Percentiles rank a stretch among this genome's conserved stretches.
Evolutionary conservation across 768 basidiomycete genomes (phyloP).

Genomic region (Tricholoma matsutake): DNA sequence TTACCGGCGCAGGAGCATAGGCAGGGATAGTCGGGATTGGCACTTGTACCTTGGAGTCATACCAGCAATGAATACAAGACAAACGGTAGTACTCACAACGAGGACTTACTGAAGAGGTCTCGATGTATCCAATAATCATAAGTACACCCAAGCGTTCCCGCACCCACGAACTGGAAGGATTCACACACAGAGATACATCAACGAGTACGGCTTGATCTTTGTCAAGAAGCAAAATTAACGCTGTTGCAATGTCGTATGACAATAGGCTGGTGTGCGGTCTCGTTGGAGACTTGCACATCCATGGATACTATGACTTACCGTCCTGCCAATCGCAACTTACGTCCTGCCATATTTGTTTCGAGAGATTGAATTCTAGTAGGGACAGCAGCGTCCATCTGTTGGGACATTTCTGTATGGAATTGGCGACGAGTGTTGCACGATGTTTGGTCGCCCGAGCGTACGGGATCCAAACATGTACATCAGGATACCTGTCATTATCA

Average conservation of each 20-base stretch:
- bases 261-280: conserved; percentile 42
- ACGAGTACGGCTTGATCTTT: conserved; percentile 50
- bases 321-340: conserved; percentile 59
- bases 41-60: conserved; percentile 30
- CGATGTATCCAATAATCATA: conserved; percentile 58
- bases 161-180: conserved; percentile 43
- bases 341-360: conserved; percentile 35
- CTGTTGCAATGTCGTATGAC: conserved; percentile 49
- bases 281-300: conserved; percentile 1
- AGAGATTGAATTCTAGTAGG: conserved; percentile 43
- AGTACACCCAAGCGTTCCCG: conserved; percentile 49
- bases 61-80: neutral
- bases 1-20: conserved; percentile 34
- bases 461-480: neutral
- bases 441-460: neutral
- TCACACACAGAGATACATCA: conserved; percentile 53
- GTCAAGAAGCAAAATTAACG: conserved; percentile 47
- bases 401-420: conserved; percentile 36
- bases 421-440: neutral
- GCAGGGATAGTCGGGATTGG: conserved; percentile 42
- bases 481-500: neutral
- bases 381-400: conserved; percentile 45
- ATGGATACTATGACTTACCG: conserved; percentile 36
- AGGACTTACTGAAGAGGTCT: conserved; percentile 41
- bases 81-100: neutral